A percentile compares a stretch with the other conserved stretches of the same genome.
Conservation (phyloP, 495 filamentous ascomycete species). For the Neurospora sp. region DNA sequence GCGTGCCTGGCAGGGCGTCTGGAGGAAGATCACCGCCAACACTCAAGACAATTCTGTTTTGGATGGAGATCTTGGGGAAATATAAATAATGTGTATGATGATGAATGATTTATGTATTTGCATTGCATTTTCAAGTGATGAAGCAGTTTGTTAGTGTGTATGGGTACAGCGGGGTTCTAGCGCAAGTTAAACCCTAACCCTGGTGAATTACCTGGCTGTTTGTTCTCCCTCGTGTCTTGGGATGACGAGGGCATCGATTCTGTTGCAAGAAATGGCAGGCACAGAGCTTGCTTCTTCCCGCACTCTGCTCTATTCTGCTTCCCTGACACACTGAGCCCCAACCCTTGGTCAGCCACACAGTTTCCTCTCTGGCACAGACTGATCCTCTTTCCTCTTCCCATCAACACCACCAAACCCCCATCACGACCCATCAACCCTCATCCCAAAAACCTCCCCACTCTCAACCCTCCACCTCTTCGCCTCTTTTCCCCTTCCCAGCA, state of each 20-base stretch:
- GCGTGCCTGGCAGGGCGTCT: background rate
- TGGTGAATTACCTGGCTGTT: background rate
- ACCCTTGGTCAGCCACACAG: background rate
- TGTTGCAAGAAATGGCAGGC: background rate
- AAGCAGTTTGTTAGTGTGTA: background rate
- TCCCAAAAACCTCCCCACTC: background rate
- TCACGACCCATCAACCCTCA: background rate
- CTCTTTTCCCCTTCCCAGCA: slow-evolving; percentile 2
- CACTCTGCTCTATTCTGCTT: background rate
- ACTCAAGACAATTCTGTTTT: background rate
- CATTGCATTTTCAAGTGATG: too few species aligned
- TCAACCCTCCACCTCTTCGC: background rate
- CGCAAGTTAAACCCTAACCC: background rate
- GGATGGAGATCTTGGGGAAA: background rate
- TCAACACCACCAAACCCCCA: background rate
- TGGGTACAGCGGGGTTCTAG: background rate
- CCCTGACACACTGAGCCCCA: background rate
- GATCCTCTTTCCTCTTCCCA: background rate
- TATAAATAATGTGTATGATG: background rate
- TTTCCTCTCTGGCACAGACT: background rate
- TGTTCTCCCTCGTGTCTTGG: background rate
- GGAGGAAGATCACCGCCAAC: background rate
- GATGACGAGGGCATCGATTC: background rate
- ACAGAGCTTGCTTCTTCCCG: background rate
- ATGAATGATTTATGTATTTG: background rate